Evolutionary conservation across 2,329 filamentous ascomycete species (phyloP).

Genomic region (Botryotinia calthae): DNA sequence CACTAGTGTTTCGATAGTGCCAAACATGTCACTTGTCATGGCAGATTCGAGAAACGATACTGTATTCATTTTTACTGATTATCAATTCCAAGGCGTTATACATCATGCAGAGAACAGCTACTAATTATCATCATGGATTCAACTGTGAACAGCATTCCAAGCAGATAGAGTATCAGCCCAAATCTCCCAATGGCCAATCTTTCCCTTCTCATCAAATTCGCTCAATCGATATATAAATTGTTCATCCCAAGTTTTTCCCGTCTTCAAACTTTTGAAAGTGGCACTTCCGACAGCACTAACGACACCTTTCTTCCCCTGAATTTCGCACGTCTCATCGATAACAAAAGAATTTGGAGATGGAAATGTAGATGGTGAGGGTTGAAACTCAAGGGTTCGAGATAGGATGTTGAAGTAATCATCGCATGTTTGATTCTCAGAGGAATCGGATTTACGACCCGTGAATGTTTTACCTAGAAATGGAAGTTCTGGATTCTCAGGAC

Average conservation of each 20-base stretch:
- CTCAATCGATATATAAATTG: conserved; percentile 43
- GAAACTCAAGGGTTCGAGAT: conserved; percentile 32
- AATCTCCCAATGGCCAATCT: conserved; percentile 45
- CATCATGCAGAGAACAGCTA: not conserved
- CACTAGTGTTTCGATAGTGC: not conserved
- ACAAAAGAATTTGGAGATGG: conserved; percentile 23
- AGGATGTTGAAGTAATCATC: conserved; percentile 43
- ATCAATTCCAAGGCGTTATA: too few relatives aligned
- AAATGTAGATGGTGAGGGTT: conserved; percentile 13
- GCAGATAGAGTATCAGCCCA: conserved; percentile 46
- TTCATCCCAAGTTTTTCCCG: conserved; percentile 43
- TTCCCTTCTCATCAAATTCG: conserved; percentile 41
- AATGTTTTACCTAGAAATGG: conserved; percentile 44
- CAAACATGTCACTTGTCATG: not conserved
- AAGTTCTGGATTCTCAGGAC: conserved; percentile 39
- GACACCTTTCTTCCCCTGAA: conserved; percentile 26
- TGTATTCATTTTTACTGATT: not conserved
- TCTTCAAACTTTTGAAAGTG: conserved; percentile 40
- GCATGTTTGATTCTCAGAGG: conserved; percentile 34
- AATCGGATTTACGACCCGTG: conserved; percentile 19
- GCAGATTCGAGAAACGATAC: not conserved
- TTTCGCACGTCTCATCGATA: conserved; percentile 38
- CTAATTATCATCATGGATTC: not conserved
- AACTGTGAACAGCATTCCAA: conserved; percentile 40
- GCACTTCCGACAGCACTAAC: conserved; percentile 42